Evolutionary conservation across 169 alveolate species (phyloP).

Genomic region (Babesia caballi): DNA sequence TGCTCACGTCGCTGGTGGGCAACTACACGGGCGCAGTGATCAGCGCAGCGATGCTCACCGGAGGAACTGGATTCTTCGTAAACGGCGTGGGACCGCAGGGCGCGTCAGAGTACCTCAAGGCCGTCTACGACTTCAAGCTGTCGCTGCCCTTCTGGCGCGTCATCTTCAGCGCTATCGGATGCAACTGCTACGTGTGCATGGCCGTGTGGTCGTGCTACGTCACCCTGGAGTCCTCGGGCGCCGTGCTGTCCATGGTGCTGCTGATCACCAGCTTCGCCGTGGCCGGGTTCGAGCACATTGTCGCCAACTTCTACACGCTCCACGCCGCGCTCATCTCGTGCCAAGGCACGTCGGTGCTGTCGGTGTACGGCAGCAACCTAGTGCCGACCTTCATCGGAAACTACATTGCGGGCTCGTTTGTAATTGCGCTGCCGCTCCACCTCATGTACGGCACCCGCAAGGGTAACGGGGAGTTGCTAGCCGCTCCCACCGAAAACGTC

Average conservation of each 20-base stretch:
- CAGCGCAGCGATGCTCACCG: slow-evolving; percentile 60
- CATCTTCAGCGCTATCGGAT: slow-evolving; percentile 69
- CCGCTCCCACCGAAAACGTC: no score
- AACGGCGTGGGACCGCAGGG: not conserved
- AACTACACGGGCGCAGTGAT: slow-evolving; percentile 71
- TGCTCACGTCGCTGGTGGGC: slow-evolving; percentile 71
- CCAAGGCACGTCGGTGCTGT: slow-evolving; percentile 28
- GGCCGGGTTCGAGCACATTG: slow-evolving; percentile 78
- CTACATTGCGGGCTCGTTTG: slow-evolving; percentile 46
- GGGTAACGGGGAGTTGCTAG: not conserved
- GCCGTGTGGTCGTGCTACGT: slow-evolving; percentile 72
- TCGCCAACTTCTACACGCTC: slow-evolving; percentile 76
- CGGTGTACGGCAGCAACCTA: slow-evolving; percentile 60
- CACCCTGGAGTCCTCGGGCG: slow-evolving; percentile 52
- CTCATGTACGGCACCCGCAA: slow-evolving; percentile 31
- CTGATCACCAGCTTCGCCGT: slow-evolving; percentile 74
- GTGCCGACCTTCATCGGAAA: slow-evolving; percentile 72
- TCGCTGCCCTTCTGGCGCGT: slow-evolving; percentile 59
- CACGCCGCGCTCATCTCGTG: slow-evolving; percentile 63
- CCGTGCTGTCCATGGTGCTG: slow-evolving; percentile 22
- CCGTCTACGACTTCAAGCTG: slow-evolving; percentile 44
- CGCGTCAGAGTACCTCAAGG: slow-evolving; percentile 17
- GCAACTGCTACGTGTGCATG: slow-evolving; percentile 73
- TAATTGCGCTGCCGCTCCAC: slow-evolving; percentile 37
- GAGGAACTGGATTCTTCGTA: slow-evolving; percentile 66